Evolutionary conservation across 257 asterid genomes (phyloP).

Genomic region (Solanum gracilifrons): DNA sequence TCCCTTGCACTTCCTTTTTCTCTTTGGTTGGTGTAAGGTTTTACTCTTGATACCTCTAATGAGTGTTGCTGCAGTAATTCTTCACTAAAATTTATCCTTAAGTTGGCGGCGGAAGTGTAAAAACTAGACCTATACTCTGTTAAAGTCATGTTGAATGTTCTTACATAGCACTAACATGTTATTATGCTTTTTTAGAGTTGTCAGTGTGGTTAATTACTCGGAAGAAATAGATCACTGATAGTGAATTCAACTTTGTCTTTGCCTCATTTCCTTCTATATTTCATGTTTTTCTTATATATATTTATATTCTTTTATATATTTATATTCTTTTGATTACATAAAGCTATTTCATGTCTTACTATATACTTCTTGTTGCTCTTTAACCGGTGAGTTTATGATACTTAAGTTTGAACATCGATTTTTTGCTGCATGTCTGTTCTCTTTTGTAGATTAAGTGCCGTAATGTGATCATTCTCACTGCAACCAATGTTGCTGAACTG

Average conservation of each 20-base stretch:
- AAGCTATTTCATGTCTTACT: neutral
- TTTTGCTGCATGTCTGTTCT: neutral
- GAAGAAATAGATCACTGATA: neutral
- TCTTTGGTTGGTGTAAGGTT: neutral
- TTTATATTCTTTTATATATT: neutral
- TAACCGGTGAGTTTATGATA: neutral
- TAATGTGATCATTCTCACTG: constrained; percentile 62
- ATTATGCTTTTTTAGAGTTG: neutral
- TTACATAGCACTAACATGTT: neutral
- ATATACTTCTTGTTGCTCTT: neutral
- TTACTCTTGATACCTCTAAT: neutral
- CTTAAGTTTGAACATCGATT: neutral
- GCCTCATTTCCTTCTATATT: neutral
- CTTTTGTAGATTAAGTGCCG: constrained; percentile 65
- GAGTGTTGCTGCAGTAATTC: neutral
- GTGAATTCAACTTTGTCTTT: neutral
- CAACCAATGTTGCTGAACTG: constrained; percentile 64
- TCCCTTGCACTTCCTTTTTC: neutral
- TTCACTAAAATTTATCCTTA: neutral
- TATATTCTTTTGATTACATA: neutral
- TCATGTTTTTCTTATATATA: neutral
- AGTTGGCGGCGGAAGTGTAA: neutral
- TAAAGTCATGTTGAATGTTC: neutral
- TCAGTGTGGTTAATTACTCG: neutral
- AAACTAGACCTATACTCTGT: neutral